Evolutionary conservation across 805 yeast species (phyloP).

Genomic region (Nakazawaea sp.): DNA sequence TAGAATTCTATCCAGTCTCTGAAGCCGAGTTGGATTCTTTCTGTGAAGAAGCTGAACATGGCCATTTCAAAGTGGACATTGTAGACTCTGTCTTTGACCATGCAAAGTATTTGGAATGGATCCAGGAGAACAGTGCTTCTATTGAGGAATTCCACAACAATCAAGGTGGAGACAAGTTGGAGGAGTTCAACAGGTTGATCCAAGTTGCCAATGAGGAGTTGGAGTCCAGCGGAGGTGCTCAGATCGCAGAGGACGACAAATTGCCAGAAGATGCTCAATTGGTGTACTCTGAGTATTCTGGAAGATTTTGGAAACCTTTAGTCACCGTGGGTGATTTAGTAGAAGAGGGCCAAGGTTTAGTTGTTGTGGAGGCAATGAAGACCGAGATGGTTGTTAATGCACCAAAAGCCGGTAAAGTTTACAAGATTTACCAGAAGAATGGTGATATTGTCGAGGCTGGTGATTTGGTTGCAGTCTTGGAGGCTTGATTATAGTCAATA

Average conservation of each 20-base stretch:
- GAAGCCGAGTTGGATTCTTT: conserved; percentile 74
- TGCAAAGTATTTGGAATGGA: conserved; percentile 70
- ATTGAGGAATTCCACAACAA: conserved; percentile 60
- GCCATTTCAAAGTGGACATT: conserved; percentile 69
- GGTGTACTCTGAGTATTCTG: conserved; percentile 94
- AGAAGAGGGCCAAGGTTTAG: conserved; percentile 65
- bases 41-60: conserved; percentile 72
- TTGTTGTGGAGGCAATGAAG: conserved; percentile 97
- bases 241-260: conserved; percentile 39
- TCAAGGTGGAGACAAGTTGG: conserved; percentile 77
- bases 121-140: conserved; percentile 62
- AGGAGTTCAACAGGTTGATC: conserved; percentile 78
- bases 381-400: conserved; percentile 91
- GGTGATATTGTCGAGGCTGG: conserved; percentile 98
- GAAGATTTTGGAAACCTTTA: conserved; percentile 92
- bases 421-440: conserved; percentile 66
- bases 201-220: conserved; percentile 75
- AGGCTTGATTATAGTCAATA: no score
- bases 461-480: conserved; percentile 82
- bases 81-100: conserved; percentile 80
- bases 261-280: conserved; percentile 75
- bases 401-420: conserved; percentile 62
- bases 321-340: conserved; percentile 76
- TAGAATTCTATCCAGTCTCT: conserved; percentile 86
- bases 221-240: conserved; percentile 42